Conservation (phyloP, 805 yeast species). For the Danielozyma ontarioensis region DNA sequence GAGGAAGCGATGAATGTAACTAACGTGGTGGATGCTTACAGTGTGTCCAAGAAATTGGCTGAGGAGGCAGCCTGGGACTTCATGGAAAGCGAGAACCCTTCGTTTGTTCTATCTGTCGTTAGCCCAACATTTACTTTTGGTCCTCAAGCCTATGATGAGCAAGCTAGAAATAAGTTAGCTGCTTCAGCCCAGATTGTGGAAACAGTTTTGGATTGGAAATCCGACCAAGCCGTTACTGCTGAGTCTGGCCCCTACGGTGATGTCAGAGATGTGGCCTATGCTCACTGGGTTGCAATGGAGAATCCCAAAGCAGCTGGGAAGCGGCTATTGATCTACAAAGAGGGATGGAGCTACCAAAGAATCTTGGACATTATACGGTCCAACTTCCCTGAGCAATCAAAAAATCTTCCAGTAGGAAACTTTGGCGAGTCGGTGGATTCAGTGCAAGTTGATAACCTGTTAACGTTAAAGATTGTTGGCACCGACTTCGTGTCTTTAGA, state of each 20-base stretch:
- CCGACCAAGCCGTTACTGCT: slow-evolving; percentile 8
- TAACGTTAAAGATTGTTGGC: slow-evolving; percentile 10
- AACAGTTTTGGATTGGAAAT: slow-evolving; percentile 1
- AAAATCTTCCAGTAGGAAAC: slow-evolving; percentile 11
- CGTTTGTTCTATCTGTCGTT: slow-evolving; percentile 4
- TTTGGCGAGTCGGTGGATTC: too few relatives aligned
- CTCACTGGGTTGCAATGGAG: slow-evolving; percentile 38
- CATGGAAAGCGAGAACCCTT: slow-evolving; percentile 19
- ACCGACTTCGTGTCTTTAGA: slow-evolving; percentile 11
- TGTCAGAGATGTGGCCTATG: slow-evolving; percentile 45
- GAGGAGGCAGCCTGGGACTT: slow-evolving; percentile 28
- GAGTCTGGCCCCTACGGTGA: slow-evolving; percentile 27
- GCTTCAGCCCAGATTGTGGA: slow-evolving; percentile 3
- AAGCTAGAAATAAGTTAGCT: slow-evolving; percentile 6
- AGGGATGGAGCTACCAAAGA: too few relatives aligned
- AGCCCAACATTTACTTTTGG: slow-evolving; percentile 14
- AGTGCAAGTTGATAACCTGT: slow-evolving; percentile 7
- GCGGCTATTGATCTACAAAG: too few relatives aligned
- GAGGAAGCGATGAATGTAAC: too few relatives aligned
- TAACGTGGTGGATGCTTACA: slow-evolving; percentile 10
- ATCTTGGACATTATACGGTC: slow-evolving; percentile 16
- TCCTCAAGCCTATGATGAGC: slow-evolving; percentile 13
- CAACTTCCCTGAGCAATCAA: slow-evolving; percentile 16
- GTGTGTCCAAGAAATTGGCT: slow-evolving; percentile 19
- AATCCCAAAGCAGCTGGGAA: slow-evolving; percentile 9